phyloP scores from a whole-genome alignment of 139 green algal genomes.

The Volvox reticuliferus region DNA sequence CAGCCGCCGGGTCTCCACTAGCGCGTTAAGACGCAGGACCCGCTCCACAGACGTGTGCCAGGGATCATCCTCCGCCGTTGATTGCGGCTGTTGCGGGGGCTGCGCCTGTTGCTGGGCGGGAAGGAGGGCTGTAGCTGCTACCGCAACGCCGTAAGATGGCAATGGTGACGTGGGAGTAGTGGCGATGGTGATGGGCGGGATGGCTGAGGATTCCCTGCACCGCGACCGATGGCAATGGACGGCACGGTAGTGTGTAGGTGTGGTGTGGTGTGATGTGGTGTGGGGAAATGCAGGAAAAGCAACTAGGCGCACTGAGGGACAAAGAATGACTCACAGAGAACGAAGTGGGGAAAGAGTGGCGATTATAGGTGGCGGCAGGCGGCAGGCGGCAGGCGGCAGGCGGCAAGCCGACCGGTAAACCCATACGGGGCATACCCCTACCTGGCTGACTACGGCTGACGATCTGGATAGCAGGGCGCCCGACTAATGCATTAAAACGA shows the following conservation, averaged over 20 bases:
- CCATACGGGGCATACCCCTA: no score
- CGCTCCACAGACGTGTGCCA: constrained; percentile 32
- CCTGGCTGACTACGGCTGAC: no score
- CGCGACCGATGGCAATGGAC: background rate
- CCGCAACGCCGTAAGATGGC: background rate
- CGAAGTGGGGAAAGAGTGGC: background rate
- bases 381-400: background rate
- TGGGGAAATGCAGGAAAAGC: no score
- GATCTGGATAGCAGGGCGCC: background rate
- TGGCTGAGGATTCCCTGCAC: background rate
- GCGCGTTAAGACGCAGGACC: constrained; percentile 67
- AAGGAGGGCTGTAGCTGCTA: background rate
- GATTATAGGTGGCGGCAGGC: background rate
- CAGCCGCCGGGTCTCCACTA: constrained; percentile 82
- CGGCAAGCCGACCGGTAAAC: background rate
- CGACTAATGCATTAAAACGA: background rate
- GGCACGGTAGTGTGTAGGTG: background rate
- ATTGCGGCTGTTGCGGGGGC: background rate
- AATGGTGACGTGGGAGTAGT: background rate
- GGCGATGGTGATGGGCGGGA: background rate
- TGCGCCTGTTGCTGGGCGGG: background rate
- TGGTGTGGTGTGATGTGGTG: background rate
- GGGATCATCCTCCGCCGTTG: background rate
- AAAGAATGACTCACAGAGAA: background rate
- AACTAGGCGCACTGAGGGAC: no score